These are phyloP conservation scores for Nicotiana knightiana DNA, from an alignment of 257 asterid species.

Conservation along the genomic window DNA sequence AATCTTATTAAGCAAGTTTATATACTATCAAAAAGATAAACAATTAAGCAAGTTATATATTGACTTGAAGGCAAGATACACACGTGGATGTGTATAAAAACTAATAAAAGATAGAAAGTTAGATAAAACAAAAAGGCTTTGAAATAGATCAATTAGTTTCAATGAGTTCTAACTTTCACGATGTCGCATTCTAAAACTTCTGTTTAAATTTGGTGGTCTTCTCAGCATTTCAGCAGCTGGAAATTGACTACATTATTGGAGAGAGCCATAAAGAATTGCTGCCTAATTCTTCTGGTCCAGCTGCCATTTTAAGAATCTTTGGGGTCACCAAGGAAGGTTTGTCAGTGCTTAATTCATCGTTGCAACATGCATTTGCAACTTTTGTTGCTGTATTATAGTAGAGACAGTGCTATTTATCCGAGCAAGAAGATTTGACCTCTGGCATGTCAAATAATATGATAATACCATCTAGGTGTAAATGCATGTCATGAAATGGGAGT, in stretches of 20 bases:
- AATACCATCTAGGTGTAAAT: neutral
- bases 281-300: constrained; percentile 67
- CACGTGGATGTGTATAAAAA: neutral
- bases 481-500: neutral
- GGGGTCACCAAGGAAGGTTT: constrained; percentile 93
- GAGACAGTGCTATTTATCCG: neutral
- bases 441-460: neutral
- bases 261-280: constrained; percentile 65
- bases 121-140: neutral
- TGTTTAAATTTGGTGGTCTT: neutral
- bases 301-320: constrained; percentile 82
- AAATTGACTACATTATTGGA: constrained; percentile 81
- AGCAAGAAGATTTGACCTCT: neutral
- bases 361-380: neutral
- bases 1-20: neutral
- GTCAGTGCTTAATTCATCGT: neutral
- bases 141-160: neutral
- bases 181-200: neutral
- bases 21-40: neutral
- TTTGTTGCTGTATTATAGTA: neutral
- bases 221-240: constrained; percentile 88
- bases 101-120: neutral
- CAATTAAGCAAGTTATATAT: neutral
- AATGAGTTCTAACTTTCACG: neutral
- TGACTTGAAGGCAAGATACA: neutral